Conservation (phyloP, 345 rosid genomes). For the Triadica sebifera region DNA sequence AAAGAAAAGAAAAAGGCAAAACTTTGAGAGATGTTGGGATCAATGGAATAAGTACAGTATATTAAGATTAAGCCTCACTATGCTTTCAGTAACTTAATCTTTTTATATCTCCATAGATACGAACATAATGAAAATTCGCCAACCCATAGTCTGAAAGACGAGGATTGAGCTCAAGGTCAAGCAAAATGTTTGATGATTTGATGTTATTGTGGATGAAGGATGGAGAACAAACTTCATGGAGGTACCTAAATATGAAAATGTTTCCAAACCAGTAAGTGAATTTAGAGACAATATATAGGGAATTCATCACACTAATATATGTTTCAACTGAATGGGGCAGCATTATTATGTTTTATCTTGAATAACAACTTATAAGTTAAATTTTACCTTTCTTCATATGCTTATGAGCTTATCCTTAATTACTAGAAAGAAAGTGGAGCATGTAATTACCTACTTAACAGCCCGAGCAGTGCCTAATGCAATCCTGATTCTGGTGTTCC, state of each 20-base stretch:
- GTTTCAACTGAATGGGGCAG: too few relatives aligned
- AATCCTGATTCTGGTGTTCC: conserved; percentile 92
- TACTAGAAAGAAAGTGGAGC: too few relatives aligned
- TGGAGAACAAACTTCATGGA: conserved; percentile 89
- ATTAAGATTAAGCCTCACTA: neutral
- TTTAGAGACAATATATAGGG: too few relatives aligned
- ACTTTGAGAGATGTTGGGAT: too few relatives aligned
- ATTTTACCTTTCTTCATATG: too few relatives aligned
- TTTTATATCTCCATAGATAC: conserved; percentile 3
- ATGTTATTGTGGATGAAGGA: conserved; percentile 85
- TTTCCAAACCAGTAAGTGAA: neutral
- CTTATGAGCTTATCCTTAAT: too few relatives aligned
- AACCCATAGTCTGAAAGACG: conserved; percentile 79
- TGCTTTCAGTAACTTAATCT: neutral
- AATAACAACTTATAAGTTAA: too few relatives aligned
- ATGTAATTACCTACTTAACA: conserved; percentile 55
- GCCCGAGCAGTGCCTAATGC: conserved; percentile 87
- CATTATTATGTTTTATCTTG: too few relatives aligned
- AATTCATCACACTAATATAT: too few relatives aligned
- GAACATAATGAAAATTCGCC: conserved; percentile 70
- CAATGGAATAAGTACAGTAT: too few relatives aligned
- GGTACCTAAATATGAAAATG: conserved; percentile 54
- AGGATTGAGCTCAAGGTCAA: conserved; percentile 81
- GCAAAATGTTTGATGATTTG: conserved; percentile 89
- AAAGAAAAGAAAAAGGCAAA: neutral